A percentile compares a stretch with the other conserved stretches of the same genome.
phyloP scores from a whole-genome alignment of 208 protist genomes.

The Lotmaria passim region DNA sequence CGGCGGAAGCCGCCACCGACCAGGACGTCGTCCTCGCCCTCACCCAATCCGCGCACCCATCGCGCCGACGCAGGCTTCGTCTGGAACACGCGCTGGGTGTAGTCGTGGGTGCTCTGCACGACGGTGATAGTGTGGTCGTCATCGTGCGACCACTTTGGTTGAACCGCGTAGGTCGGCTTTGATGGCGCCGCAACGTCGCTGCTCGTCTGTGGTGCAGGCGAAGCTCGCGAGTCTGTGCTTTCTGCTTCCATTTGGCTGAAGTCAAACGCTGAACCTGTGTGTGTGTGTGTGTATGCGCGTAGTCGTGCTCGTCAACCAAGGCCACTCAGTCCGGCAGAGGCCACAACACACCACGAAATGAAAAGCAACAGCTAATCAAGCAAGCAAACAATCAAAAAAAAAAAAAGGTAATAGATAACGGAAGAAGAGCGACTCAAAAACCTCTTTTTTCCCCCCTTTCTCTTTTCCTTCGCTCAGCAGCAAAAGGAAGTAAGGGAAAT shows the following conservation, averaged over 20 bases:
- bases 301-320: too few species aligned
- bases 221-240: background rate
- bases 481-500: too few species aligned
- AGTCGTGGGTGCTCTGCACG: constrained; percentile 67
- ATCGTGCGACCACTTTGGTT: constrained; percentile 33
- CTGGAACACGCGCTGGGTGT: constrained; percentile 41
- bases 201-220: background rate
- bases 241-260: constrained; percentile 13
- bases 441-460: too few species aligned
- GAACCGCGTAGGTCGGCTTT: constrained; percentile 1
- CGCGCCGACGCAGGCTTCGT: constrained; percentile 52
- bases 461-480: too few species aligned
- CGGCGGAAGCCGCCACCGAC: constrained; percentile 6
- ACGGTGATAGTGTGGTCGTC: constrained; percentile 49
- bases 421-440: too few species aligned
- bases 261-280: too few species aligned
- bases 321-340: too few species aligned
- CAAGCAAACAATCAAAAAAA: too few species aligned
- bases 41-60: constrained; percentile 80
- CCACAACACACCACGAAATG: too few species aligned
- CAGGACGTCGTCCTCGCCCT: constrained; percentile 35
- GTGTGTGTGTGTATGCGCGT: too few species aligned
- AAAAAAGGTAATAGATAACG: too few species aligned
- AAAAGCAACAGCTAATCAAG: too few species aligned
- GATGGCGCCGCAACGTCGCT: background rate